Percentiles rank a stretch among this genome's conserved stretches.
Evolutionary conservation across 441 rosid genomes (phyloP).

Genomic region (Melastoma candidum): DNA sequence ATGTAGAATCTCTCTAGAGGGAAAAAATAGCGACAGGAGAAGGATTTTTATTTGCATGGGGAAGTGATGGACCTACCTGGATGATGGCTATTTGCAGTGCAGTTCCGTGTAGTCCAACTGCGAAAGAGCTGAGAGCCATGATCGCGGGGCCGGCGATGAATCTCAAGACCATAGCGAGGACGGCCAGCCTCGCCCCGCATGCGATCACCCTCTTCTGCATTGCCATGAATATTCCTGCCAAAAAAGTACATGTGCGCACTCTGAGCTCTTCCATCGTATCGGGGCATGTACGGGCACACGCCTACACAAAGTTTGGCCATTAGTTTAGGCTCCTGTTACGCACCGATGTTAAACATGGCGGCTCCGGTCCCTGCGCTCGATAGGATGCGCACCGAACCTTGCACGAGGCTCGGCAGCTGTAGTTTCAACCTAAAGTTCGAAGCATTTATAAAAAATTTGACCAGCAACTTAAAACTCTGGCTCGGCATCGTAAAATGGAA

Average conservation of each 20-base stretch:
- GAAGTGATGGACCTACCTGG: slow-evolving; percentile 5
- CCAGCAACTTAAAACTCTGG: not conserved
- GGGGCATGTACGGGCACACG: not conserved
- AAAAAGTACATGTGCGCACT: not conserved
- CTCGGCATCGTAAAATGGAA: too few relatives aligned
- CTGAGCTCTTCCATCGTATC: not conserved
- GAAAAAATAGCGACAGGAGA: not conserved
- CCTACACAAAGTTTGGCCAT: not conserved
- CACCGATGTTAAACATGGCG: slow-evolving; percentile 20
- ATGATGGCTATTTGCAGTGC: slow-evolving; percentile 5
- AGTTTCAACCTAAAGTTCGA: slow-evolving; percentile 9
- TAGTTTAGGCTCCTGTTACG: too few relatives aligned
- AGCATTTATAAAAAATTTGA: not conserved
- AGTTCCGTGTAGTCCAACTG: slow-evolving; percentile 6
- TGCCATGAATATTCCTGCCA: slow-evolving; percentile 14
- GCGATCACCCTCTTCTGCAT: slow-evolving; percentile 15
- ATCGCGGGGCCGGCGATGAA: slow-evolving; percentile 12
- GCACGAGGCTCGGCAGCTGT: slow-evolving; percentile 10
- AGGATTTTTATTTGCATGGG: not conserved
- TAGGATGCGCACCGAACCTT: slow-evolving; percentile 1
- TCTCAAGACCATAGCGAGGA: slow-evolving; percentile 7
- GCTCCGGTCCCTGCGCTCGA: slow-evolving; percentile 16
- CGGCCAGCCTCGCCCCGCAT: slow-evolving; percentile 6
- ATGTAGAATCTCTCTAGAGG: too few relatives aligned
- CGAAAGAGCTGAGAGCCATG: slow-evolving; percentile 5